Percentiles rank a stretch among this genome's conserved stretches.
Conservation (phyloP, 164 flowering plant genomes). For the Protea cynaroides region DNA sequence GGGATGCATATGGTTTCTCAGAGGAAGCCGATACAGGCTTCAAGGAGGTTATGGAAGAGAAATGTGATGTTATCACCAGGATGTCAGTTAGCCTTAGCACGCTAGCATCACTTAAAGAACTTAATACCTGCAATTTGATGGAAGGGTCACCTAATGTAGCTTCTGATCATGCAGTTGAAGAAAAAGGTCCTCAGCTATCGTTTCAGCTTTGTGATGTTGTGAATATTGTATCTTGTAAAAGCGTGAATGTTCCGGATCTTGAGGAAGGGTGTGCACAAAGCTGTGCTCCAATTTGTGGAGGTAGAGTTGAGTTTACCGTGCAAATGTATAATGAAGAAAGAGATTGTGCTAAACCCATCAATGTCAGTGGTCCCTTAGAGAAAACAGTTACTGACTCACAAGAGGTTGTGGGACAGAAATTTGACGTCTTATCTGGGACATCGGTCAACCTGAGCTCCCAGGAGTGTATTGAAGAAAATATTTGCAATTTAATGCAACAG, state of each 20-base stretch:
- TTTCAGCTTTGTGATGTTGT: slow-evolving; percentile 11
- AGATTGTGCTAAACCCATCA: neutral
- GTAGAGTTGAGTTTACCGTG: slow-evolving; percentile 14
- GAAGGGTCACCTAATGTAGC: slow-evolving; percentile 11
- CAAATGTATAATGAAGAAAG: slow-evolving; percentile 19
- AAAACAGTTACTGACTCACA: neutral
- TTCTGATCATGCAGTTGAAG: slow-evolving; percentile 18
- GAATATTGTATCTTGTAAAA: slow-evolving; percentile 12
- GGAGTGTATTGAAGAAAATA: slow-evolving; percentile 11
- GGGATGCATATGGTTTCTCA: neutral
- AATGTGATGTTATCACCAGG: slow-evolving; percentile 10
- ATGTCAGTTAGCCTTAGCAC: slow-evolving; percentile 3
- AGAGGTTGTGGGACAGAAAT: slow-evolving; percentile 15
- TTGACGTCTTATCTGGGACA: slow-evolving; percentile 6
- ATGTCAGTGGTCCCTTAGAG: neutral
- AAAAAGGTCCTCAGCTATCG: slow-evolving; percentile 16
- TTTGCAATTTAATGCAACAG: slow-evolving; percentile 12
- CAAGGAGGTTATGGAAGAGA: slow-evolving; percentile 14
- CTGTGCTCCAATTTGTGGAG: slow-evolving; percentile 17
- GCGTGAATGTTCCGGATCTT: slow-evolving; percentile 11
- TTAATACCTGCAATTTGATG: slow-evolving; percentile 11
- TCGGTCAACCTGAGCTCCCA: slow-evolving; percentile 6
- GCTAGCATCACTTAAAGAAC: slow-evolving; percentile 10
- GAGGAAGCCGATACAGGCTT: slow-evolving; percentile 1
- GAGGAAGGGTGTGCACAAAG: slow-evolving; percentile 13